phyloP scores from a whole-genome alignment of 768 basidiomycete genomes.

The Suillus fuscotomentosus region DNA sequence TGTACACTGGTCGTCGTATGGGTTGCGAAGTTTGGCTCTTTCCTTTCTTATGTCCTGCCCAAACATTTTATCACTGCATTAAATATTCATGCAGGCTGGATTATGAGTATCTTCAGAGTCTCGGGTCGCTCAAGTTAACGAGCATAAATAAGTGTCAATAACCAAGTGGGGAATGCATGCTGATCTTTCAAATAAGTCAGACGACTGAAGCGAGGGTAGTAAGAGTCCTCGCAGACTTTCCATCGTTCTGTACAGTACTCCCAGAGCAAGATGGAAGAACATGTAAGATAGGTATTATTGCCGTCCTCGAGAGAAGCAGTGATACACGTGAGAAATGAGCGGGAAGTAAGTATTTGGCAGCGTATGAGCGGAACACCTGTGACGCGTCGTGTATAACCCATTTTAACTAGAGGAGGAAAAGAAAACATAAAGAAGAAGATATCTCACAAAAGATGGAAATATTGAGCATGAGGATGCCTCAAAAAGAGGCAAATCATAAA shows the following conservation, averaged over 20 bases:
- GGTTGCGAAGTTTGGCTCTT: no score
- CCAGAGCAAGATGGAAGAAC: neutral
- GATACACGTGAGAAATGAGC: constrained; percentile 11
- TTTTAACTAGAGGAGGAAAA: constrained; percentile 1
- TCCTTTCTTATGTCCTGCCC: neutral
- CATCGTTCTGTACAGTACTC: neutral
- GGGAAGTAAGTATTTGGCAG: constrained; percentile 9
- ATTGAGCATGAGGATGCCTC: constrained; percentile 16
- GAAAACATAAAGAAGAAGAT: constrained; percentile 10
- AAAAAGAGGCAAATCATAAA: constrained; percentile 2
- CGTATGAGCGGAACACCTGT: constrained; percentile 4
- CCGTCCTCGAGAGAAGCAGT: constrained; percentile 10
- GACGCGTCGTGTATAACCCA: constrained; percentile 3
- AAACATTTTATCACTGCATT: neutral
- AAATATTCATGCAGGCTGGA: neutral
- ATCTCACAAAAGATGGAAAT: constrained; percentile 18
- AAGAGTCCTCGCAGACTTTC: neutral
- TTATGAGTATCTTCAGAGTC: neutral
- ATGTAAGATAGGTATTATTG: constrained; percentile 11
- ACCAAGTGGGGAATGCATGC: neutral
- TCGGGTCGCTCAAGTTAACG: neutral
- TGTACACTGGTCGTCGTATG: neutral
- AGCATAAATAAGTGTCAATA: neutral
- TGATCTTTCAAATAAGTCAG: neutral
- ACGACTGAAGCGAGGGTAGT: neutral